Percentiles rank a stretch among this genome's conserved stretches.
Evolutionary conservation across 2,329 filamentous ascomycete genomes (phyloP).

Genomic region (Calycina herbarum): DNA sequence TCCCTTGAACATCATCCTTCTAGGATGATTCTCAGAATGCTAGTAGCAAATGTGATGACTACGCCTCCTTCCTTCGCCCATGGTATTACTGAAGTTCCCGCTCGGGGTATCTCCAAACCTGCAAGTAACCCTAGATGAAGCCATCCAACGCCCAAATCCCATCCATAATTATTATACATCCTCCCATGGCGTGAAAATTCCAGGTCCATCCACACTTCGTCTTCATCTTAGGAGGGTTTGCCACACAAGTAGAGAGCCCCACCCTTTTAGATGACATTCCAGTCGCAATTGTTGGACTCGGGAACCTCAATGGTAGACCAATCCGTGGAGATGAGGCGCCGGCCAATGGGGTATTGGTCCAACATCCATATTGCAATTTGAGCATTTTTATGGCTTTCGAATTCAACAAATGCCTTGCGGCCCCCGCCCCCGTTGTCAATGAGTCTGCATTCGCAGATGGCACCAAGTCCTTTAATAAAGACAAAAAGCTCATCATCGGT

Average conservation of each 20-base stretch:
- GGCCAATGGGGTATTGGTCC: not conserved
- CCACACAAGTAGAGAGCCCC: not conserved
- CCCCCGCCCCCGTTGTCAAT: not conserved
- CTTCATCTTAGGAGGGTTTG: too few relatives aligned
- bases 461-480: not conserved
- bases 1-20: too few relatives aligned
- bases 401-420: not conserved
- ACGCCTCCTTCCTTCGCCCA: not conserved
- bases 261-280: not conserved
- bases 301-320: not conserved
- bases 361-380: not conserved
- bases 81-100: not conserved
- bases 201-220: too few relatives aligned
- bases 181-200: too few relatives aligned
- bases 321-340: not conserved
- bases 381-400: not conserved
- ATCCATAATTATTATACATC: too few relatives aligned
- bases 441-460: not conserved
- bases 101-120: not conserved
- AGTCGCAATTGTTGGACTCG: too few relatives aligned
- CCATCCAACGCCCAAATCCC: not conserved
- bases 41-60: not conserved
- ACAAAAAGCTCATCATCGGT: not conserved
- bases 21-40: not conserved
- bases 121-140: not conserved